Conservation (phyloP, 2,329 filamentous ascomycete genomes). For the Aspergillus sp. region DNA sequence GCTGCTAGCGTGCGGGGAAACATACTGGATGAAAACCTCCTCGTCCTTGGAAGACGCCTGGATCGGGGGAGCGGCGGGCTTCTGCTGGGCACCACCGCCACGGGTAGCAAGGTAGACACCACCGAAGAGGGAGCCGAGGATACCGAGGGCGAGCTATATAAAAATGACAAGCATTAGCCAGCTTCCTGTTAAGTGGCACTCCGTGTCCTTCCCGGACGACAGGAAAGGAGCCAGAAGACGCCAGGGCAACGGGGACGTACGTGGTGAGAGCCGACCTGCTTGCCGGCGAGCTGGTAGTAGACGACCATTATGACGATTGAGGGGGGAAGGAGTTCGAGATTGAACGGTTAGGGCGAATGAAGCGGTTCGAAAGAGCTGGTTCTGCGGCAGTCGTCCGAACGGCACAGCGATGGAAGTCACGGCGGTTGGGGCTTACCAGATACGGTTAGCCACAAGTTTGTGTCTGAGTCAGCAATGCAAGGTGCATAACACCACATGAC, state of each 20-base stretch:
- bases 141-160: slow-evolving; percentile 60
- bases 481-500: slow-evolving; percentile 21
- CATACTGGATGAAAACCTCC: slow-evolving; percentile 68
- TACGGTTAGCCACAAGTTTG: not conserved
- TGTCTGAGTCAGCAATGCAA: not conserved
- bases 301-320: slow-evolving; percentile 49
- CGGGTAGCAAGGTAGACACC: slow-evolving; percentile 47
- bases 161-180: slow-evolving; percentile 1
- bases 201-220: not conserved
- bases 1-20: slow-evolving; percentile 17
- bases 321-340: slow-evolving; percentile 16
- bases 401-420: slow-evolving; percentile 20
- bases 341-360: slow-evolving; percentile 16
- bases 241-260: slow-evolving; percentile 38
- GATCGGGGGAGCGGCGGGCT: slow-evolving; percentile 56
- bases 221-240: slow-evolving; percentile 19
- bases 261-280: slow-evolving; percentile 53
- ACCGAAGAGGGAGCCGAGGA: slow-evolving; percentile 52
- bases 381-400: slow-evolving; percentile 16
- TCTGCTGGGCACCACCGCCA: slow-evolving; percentile 43
- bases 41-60: slow-evolving; percentile 67
- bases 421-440: slow-evolving; percentile 9
- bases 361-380: slow-evolving; percentile 31
- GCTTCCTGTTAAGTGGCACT: not conserved
- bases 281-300: slow-evolving; percentile 53